Conservation (phyloP, 164 flowering plant genomes). For the Warburgia ugandensis region DNA sequence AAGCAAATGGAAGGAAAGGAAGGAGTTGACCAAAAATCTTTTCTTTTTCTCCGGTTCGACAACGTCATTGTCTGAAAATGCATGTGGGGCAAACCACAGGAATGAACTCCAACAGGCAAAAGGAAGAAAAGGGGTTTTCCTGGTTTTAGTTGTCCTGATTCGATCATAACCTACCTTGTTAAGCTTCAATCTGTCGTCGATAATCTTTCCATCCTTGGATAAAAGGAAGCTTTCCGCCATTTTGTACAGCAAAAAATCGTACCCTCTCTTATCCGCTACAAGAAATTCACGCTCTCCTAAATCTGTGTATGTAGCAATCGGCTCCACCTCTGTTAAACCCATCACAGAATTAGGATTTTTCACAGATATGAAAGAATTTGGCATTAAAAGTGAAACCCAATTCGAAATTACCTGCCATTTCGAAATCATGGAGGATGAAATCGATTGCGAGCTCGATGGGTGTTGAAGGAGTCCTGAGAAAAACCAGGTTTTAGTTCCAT, state of each 20-base stretch:
- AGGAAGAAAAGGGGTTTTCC: no score
- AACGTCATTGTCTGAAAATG: constrained; percentile 8
- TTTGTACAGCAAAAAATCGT: constrained; percentile 54
- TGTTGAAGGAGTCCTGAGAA: constrained; percentile 51
- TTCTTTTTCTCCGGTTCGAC: not conserved
- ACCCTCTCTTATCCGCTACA: constrained; percentile 89
- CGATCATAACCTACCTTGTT: constrained; percentile 54
- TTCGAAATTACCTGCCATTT: constrained; percentile 96
- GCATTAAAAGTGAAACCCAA: no score
- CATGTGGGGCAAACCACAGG: no score
- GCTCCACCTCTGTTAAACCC: constrained; percentile 76
- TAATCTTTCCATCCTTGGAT: constrained; percentile 51
- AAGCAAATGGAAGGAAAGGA: not conserved
- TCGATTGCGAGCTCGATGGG: constrained; percentile 96
- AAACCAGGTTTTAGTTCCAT: no score
- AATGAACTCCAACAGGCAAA: no score
- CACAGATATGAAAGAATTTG: no score
- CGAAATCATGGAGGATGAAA: constrained; percentile 90
- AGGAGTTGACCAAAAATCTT: not conserved
- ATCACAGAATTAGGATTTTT: no score
- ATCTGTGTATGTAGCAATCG: constrained; percentile 74
- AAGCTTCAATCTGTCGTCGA: constrained; percentile 65
- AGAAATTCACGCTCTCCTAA: constrained; percentile 76
- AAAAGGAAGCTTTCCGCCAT: constrained; percentile 72
- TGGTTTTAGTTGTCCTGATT: no score